Percentiles rank a stretch among this genome's conserved stretches.
These are phyloP conservation scores for Schizosaccharomyces cryophilus DNA, from an alignment of 805 yeast species.

Conservation along the genomic window DNA sequence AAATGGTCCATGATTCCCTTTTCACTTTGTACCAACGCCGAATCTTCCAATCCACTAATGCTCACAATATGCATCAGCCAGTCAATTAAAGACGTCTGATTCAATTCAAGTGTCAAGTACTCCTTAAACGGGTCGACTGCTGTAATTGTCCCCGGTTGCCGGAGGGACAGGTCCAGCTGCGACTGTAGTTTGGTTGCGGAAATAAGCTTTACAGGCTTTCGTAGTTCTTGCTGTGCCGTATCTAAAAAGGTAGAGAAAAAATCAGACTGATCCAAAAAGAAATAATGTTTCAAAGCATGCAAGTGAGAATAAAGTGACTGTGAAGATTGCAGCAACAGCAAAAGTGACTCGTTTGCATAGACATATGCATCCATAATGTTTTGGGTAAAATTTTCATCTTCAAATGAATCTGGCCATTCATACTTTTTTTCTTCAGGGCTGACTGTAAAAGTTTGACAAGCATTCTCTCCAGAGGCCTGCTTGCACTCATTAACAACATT, in stretches of 20 bases:
- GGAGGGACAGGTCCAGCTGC: conserved; percentile 16
- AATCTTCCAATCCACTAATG: conserved; percentile 15
- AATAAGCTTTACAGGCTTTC: conserved; percentile 15
- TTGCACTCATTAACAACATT: conserved; percentile 48
- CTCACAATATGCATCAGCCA: conserved; percentile 15
- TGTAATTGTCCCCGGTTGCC: conserved; percentile 19
- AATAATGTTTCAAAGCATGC: conserved; percentile 28
- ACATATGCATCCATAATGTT: conserved; percentile 36
- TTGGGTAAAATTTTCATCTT: conserved; percentile 24
- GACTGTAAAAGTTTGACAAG: background rate
- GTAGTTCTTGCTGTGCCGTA: conserved; percentile 27
- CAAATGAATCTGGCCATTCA: conserved; percentile 7
- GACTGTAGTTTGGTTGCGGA: conserved; percentile 16
- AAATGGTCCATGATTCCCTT: background rate
- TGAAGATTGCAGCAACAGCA: conserved; percentile 35
- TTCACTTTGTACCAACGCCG: conserved; percentile 5
- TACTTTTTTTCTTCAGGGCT: background rate
- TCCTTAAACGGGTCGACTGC: conserved; percentile 16
- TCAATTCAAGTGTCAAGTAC: conserved; percentile 14
- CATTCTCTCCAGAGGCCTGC: conserved; percentile 12
- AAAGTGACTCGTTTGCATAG: conserved; percentile 38
- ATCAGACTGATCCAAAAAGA: conserved; percentile 28
- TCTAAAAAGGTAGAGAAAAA: conserved; percentile 30
- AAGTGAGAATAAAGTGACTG: conserved; percentile 29
- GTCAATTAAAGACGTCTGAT: conserved; percentile 14